A percentile compares a stretch with the other conserved stretches of the same genome.
phyloP scores from a whole-genome alignment of 2,329 filamentous ascomycete species.

The Elsinoe arachidis region DNA sequence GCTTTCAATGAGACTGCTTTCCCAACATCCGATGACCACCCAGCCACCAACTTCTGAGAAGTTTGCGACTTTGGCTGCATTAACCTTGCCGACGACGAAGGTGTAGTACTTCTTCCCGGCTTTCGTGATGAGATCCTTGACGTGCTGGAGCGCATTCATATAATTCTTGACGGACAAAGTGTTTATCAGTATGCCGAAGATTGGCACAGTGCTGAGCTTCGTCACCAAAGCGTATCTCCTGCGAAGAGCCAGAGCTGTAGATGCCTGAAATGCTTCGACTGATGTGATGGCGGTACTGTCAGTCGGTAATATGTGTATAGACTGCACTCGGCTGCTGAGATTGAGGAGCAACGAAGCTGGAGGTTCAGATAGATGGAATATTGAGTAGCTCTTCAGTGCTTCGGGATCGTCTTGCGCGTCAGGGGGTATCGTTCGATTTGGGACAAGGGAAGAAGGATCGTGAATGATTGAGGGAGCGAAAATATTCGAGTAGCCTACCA shows the following conservation, averaged over 20 bases:
- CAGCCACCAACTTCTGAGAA: conserved; percentile 92
- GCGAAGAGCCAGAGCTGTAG: conserved; percentile 55
- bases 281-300: conserved; percentile 23
- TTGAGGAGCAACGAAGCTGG: conserved; percentile 77
- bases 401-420: conserved; percentile 38
- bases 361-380: conserved; percentile 80
- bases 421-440: conserved; percentile 65
- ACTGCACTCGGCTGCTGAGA: conserved; percentile 70
- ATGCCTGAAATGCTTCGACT: conserved; percentile 35
- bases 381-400: conserved; percentile 55
- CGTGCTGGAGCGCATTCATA: conserved; percentile 65
- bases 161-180: conserved; percentile 90
- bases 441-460: conserved; percentile 69
- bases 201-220: conserved; percentile 66
- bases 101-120: conserved; percentile 94
- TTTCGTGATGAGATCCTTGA: conserved; percentile 62
- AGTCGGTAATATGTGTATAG: conserved; percentile 69
- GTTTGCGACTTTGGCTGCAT: conserved; percentile 91
- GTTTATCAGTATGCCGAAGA: conserved; percentile 93
- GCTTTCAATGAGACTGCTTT: conserved; percentile 84
- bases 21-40: conserved; percentile 98
- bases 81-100: conserved; percentile 93
- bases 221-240: conserved; percentile 84
- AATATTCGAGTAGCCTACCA: conserved; percentile 60
- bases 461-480: conserved; percentile 65